Conservation (phyloP, 805 yeast species). For the Yarrowia sp. region DNA sequence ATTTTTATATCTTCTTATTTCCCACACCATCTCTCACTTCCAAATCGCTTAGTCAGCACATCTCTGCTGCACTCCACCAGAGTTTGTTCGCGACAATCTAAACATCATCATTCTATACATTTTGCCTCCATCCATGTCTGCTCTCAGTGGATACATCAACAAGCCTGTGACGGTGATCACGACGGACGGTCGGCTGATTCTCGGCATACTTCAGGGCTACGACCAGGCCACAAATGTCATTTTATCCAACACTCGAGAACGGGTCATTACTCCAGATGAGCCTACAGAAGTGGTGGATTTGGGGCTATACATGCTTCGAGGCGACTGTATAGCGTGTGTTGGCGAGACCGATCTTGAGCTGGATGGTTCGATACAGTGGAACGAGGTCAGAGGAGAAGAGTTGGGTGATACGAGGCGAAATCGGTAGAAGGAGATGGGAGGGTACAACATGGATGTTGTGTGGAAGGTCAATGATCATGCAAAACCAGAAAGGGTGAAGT, state of each 20-base stretch:
- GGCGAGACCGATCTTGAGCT: constrained; percentile 37
- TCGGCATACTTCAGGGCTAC: constrained; percentile 39
- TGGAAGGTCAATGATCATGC: no score
- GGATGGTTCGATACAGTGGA: constrained; percentile 39
- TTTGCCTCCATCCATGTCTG: constrained; percentile 28
- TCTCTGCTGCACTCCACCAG: not conserved
- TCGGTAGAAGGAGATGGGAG: not conserved
- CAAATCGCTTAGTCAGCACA: not conserved
- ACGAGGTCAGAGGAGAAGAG: constrained; percentile 32
- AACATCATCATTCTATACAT: not conserved
- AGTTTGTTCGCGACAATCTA: not conserved
- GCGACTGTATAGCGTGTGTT: constrained; percentile 38
- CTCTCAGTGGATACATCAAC: constrained; percentile 31
- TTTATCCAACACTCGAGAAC: constrained; percentile 34
- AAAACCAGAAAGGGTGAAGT: no score
- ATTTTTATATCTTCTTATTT: no score
- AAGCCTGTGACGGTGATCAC: constrained; percentile 36
- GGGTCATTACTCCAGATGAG: constrained; percentile 34
- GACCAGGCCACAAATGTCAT: constrained; percentile 40
- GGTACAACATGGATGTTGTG: no score
- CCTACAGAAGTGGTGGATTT: constrained; percentile 32
- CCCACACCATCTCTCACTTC: no score
- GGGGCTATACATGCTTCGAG: constrained; percentile 40
- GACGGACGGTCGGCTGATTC: constrained; percentile 38
- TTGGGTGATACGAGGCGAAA: constrained; percentile 10